Evolutionary conservation across 345 rosid genomes (phyloP), one percentile per base, ranked within the genome.

Genomic region (Populus davidiana): DNA sequence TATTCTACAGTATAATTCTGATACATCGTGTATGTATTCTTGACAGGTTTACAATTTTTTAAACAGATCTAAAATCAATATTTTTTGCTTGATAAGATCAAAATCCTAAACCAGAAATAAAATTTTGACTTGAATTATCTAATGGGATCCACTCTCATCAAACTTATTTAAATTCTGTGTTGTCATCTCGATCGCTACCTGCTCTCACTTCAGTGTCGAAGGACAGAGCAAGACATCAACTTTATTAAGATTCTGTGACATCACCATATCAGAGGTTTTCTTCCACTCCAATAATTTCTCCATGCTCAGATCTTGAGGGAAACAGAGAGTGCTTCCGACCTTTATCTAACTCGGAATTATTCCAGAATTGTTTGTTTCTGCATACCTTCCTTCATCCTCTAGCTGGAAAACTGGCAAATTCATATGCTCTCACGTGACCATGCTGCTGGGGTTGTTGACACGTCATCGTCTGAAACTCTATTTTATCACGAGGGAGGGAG

Each of bases 381-480:
- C 36, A 8, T 11, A 43, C 14, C 12, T 43, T 31, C 11, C 1
- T 31, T 1, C 63, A 10, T 47, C 68, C 31, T 64, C 7, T 31
- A 41, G 77, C 43, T 63, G 23, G 76, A 62, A 52, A 65, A 6
- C 36, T 12, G 21, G 63, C 38, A 39, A 68, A 29, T 20, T 29
- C 59, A 23, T 68, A 21, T 56, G 74, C 59, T 20, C 23, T 41
- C 74, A 44, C 31, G 52, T 79, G 64, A 72, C 63, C 69, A 10
- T 29, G 70, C 49, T 73, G 70, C 36, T 70, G 69, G 74, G 70
- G 77, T 63, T 59, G 88, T 80, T 87, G 79, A 75, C 69, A 77
- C 38, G 79, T 82, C 83, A 72, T 62, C 49, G 10, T 76, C 82
- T n/a, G 8, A 29, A 50, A 81, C 25, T 47, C 72, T 29, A 49